phyloP scores from a whole-genome alignment of 2,329 filamentous ascomycete genomes.

The Harringtonia aguacate region DNA sequence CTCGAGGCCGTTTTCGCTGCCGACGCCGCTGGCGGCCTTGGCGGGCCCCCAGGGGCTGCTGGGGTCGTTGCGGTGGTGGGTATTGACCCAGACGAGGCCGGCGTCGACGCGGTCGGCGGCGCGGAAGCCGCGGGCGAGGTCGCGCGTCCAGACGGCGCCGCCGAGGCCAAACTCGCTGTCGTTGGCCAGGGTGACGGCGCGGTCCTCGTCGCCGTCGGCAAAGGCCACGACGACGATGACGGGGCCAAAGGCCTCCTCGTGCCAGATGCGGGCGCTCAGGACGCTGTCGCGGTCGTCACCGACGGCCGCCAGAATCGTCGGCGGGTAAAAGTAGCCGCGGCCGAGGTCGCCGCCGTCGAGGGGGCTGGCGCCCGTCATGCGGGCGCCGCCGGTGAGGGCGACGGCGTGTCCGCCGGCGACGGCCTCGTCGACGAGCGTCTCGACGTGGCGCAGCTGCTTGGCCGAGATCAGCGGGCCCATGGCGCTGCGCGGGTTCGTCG shows the following conservation, averaged over 20 bases:
- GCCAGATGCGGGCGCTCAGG: conserved; percentile 61
- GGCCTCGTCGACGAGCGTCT: conserved; percentile 55
- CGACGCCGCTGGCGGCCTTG: conserved; percentile 52
- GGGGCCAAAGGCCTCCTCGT: conserved; percentile 75
- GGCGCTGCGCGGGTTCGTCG: conserved; percentile 42
- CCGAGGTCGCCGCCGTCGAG: conserved; percentile 41
- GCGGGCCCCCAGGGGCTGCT: conserved; percentile 61
- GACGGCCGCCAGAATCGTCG: conserved; percentile 63
- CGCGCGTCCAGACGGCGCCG: conserved; percentile 65
- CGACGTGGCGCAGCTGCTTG: conserved; percentile 54
- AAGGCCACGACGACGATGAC: conserved; percentile 69
- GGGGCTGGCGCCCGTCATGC: conserved; percentile 33
- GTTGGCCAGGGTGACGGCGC: conserved; percentile 62
- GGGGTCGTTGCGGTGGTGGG: conserved; percentile 62
- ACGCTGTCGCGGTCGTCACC: conserved; percentile 34
- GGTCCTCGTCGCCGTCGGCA: conserved; percentile 61
- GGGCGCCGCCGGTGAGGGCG: conserved; percentile 32
- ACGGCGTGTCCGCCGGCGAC: conserved; percentile 35
- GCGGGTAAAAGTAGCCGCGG: conserved; percentile 65
- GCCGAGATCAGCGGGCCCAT: conserved; percentile 56
- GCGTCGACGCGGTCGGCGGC: conserved; percentile 61
- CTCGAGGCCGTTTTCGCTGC: conserved; percentile 62
- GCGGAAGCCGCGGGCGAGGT: conserved; percentile 62
- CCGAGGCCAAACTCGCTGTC: conserved; percentile 66
- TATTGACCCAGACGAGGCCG: conserved; percentile 49